These are phyloP conservation scores for Quercus cerris DNA, from an alignment of 306 rosid species.

Conservation along the genomic window DNA sequence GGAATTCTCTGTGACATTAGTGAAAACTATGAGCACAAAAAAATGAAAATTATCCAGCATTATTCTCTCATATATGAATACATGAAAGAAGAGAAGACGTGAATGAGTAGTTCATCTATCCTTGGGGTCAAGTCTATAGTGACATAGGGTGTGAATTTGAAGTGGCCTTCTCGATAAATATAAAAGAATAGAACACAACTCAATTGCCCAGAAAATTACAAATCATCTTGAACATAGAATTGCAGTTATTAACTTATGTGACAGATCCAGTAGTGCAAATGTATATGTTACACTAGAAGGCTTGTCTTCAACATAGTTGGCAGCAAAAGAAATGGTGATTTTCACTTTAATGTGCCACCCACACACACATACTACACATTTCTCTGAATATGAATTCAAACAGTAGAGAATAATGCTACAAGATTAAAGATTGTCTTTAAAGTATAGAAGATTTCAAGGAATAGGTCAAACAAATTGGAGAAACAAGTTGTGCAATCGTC, in stretches of 20 bases:
- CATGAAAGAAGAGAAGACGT: background rate
- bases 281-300: background rate
- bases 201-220: background rate
- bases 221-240: background rate
- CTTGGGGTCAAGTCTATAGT: background rate
- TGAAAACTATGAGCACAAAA: background rate
- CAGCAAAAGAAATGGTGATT: background rate
- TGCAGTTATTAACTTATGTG: background rate
- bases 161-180: background rate
- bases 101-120: background rate
- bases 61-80: background rate
- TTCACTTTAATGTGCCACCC: background rate
- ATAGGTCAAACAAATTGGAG: background rate
- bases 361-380: background rate
- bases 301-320: background rate
- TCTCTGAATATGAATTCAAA: background rate
- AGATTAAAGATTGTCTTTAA: background rate
- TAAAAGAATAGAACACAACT: background rate
- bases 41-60: background rate
- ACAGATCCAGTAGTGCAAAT: background rate
- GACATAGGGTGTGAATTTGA: background rate
- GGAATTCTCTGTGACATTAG: background rate
- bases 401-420: background rate
- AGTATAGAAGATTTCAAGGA: background rate
- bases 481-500: conserved; percentile 5